These are phyloP conservation scores for Avicennia marina DNA, from an alignment of 257 asterid genomes.

Conservation along the genomic window DNA sequence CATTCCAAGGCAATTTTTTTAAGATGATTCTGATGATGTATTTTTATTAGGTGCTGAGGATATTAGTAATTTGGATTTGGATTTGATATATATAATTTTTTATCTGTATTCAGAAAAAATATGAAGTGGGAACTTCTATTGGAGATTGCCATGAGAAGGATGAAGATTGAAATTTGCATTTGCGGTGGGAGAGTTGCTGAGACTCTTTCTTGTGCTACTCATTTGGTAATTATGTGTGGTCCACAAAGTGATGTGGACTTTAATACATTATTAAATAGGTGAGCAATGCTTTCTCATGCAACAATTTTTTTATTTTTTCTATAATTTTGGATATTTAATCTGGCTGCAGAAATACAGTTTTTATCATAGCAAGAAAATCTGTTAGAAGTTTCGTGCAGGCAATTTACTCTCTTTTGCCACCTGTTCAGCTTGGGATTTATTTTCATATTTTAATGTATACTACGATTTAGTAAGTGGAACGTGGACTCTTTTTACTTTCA, in stretches of 20 bases:
- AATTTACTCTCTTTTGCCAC: conserved; percentile 1
- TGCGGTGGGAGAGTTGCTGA: conserved; percentile 69
- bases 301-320: background rate
- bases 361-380: background rate
- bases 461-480: background rate
- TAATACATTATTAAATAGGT: conserved; percentile 51
- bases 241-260: conserved; percentile 45
- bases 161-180: conserved; percentile 70
- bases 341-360: conserved; percentile 12
- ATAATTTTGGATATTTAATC: background rate
- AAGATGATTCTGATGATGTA: conserved; percentile 29
- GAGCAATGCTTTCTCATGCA: conserved; percentile 11
- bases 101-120: conserved; percentile 32
- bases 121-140: conserved; percentile 46
- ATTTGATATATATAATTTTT: conserved; percentile 17
- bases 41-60: conserved; percentile 4
- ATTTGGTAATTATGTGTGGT: conserved; percentile 52
- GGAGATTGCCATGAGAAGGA: conserved; percentile 63
- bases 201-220: conserved; percentile 65
- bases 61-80: conserved; percentile 11
- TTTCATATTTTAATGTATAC: background rate
- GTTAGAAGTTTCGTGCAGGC: background rate
- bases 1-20: conserved; percentile 44
- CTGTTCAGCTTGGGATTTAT: background rate
- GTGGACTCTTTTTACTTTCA: too few species aligned